Conservation (phyloP, 148 eudicot species). For the Agrostemma githago region DNA sequence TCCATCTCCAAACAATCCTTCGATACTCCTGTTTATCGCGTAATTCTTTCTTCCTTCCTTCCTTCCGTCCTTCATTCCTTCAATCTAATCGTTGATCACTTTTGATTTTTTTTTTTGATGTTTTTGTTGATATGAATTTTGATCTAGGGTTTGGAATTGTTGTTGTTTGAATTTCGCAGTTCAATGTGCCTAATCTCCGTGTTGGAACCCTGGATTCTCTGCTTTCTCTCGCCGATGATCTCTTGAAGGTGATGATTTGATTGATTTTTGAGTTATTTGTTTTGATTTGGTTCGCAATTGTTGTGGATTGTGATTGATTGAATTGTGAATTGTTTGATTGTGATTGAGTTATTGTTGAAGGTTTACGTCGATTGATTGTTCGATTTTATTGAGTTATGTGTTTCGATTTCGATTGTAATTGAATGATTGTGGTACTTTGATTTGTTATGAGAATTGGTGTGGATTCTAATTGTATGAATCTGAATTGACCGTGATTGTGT, state of each 20-base stretch:
- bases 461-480: too few species aligned
- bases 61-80: too few species aligned
- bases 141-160: neutral
- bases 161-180: conserved; percentile 41
- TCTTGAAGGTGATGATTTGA: conserved; percentile 47
- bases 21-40: conserved; percentile 84
- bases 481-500: too few species aligned
- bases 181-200: conserved; percentile 94
- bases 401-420: too few species aligned
- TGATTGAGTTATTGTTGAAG: too few species aligned
- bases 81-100: neutral
- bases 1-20: conserved; percentile 80
- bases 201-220: conserved; percentile 92
- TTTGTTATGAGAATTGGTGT: too few species aligned
- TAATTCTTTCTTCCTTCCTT: conserved; percentile 10
- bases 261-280: neutral
- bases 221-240: conserved; percentile 81
- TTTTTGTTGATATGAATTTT: neutral
- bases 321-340: too few species aligned
- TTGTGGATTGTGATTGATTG: neutral
- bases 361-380: too few species aligned
- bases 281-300: too few species aligned
- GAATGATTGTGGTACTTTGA: too few species aligned
- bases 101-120: neutral
- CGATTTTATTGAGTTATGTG: neutral